Percentiles rank a stretch among this genome's conserved stretches.
Conservation (phyloP, 257 asterid genomes). For the Capsicum baccatum region DNA sequence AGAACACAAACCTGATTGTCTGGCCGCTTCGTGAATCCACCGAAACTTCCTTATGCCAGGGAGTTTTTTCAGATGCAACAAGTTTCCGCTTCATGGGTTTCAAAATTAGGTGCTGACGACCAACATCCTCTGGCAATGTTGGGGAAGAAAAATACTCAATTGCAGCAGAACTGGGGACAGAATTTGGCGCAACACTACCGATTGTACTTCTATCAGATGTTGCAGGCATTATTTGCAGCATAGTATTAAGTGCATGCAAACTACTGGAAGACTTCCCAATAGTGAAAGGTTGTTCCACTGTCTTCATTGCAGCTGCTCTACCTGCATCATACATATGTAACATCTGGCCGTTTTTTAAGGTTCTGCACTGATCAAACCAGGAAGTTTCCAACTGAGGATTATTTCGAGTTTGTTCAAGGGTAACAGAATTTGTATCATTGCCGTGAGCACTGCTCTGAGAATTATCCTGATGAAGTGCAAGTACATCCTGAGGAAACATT, state of each 20-base stretch:
- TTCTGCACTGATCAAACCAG: conserved; percentile 74
- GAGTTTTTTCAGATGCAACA: conserved; percentile 49
- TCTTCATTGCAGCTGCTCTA: conserved; percentile 39
- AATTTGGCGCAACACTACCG: conserved; percentile 37
- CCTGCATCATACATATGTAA: conserved; percentile 50
- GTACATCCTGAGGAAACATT: conserved; percentile 50
- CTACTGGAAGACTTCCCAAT: conserved; percentile 50
- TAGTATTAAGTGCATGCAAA: conserved; percentile 46
- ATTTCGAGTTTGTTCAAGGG: conserved; percentile 45
- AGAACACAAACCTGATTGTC: conserved; percentile 55
- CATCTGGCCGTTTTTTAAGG: conserved; percentile 61
- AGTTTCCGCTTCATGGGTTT: conserved; percentile 63
- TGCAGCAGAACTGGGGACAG: conserved; percentile 42
- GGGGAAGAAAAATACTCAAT: conserved; percentile 49
- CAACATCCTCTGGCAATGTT: conserved; percentile 37
- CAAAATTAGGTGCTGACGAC: conserved; percentile 44
- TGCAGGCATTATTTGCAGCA: conserved; percentile 49
- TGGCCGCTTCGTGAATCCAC: conserved; percentile 44
- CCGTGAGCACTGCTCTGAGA: conserved; percentile 37
- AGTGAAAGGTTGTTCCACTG: conserved; percentile 49
- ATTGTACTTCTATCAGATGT: conserved; percentile 46
- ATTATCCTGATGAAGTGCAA: conserved; percentile 40
- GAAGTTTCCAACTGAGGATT: conserved; percentile 86
- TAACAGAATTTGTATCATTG: conserved; percentile 34
- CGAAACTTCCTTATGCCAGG: conserved; percentile 74